phyloP scores from a whole-genome alignment of 2,329 filamentous ascomycete species.

The Penicillium sumatraense region DNA sequence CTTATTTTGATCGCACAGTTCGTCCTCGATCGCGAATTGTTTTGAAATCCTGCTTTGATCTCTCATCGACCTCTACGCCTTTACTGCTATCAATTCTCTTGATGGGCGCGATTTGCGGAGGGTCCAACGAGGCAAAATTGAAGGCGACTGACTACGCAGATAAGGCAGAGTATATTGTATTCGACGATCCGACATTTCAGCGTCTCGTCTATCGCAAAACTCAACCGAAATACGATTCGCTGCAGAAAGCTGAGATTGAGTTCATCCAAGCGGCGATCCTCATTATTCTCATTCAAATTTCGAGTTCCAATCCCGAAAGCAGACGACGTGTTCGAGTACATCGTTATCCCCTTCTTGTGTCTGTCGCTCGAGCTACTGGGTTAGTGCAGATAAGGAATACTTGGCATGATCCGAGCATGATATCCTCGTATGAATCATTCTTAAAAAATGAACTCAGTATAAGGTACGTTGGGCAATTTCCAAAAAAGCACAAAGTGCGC shows the following conservation, averaged over 20 bases:
- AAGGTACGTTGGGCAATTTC: too few species aligned
- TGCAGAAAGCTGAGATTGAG: slow-evolving; percentile 3
- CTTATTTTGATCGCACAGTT: slow-evolving; percentile 20
- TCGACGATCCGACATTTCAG: slow-evolving; percentile 7
- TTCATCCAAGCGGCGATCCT: slow-evolving; percentile 16
- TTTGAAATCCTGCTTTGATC: slow-evolving; percentile 14
- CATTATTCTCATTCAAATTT: slow-evolving; percentile 15
- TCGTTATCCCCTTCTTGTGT: slow-evolving; percentile 18
- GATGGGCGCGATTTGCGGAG: slow-evolving; percentile 12
- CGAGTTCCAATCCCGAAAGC: slow-evolving; percentile 9
- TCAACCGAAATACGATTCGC: background rate
- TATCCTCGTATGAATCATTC: slow-evolving; percentile 1
- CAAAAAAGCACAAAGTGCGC: too few species aligned
- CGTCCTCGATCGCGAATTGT: slow-evolving; percentile 21
- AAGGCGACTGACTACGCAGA: slow-evolving; percentile 7
- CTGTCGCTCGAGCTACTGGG: slow-evolving; percentile 12
- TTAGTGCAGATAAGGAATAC: slow-evolving; percentile 11
- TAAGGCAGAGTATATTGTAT: slow-evolving; percentile 6
- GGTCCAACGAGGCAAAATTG: background rate
- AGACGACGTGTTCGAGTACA: slow-evolving; percentile 17
- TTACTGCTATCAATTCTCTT: slow-evolving; percentile 9
- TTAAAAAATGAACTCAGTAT: slow-evolving; percentile 15
- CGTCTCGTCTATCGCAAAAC: slow-evolving; percentile 3
- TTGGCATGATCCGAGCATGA: slow-evolving; percentile 6
- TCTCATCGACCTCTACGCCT: background rate